These are phyloP conservation scores for Kluyveromyces sp. DNA, from an alignment of 1,139 yeast species.

Conservation along the genomic window DNA sequence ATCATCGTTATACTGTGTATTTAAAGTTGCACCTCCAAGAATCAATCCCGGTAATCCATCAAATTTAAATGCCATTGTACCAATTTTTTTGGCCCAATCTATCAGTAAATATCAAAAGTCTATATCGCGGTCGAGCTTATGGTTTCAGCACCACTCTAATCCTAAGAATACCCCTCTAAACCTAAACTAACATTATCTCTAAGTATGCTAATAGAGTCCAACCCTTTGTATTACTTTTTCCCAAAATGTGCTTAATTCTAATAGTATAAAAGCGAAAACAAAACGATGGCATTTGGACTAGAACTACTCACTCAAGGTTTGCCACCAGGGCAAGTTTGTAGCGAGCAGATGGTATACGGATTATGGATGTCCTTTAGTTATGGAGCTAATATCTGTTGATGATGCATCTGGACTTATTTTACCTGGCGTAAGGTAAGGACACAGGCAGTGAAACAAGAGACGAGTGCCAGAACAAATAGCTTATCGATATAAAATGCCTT, in stretches of 20 bases:
- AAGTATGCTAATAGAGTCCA: too few species aligned
- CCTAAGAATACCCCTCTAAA: not conserved
- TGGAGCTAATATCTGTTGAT: not conserved
- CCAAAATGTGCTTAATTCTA: not conserved
- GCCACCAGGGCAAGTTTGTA: too few species aligned
- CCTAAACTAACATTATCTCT: not conserved
- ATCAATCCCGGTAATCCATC: constrained; percentile 40
- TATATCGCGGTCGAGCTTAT: too few species aligned
- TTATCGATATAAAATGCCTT: too few species aligned
- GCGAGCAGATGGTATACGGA: too few species aligned
- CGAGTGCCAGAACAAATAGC: too few species aligned
- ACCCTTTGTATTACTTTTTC: not conserved
- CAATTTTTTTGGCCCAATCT: not conserved
- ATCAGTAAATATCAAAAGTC: not conserved
- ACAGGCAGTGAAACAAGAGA: not conserved
- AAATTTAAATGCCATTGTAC: constrained; percentile 6
- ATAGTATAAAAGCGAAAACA: not conserved
- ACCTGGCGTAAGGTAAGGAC: not conserved
- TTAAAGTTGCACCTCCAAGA: constrained; percentile 83
- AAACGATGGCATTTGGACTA: not conserved
- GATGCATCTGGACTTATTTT: not conserved
- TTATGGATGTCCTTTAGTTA: not conserved
- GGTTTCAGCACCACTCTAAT: too few species aligned
- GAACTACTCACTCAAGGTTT: not conserved
- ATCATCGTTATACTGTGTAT: constrained; percentile 63